A percentile compares a stretch with the other conserved stretches of the same genome.
Evolutionary conservation across 2,329 filamentous ascomycete genomes (phyloP).

Genomic region (Trichoderma guizhouense): DNA sequence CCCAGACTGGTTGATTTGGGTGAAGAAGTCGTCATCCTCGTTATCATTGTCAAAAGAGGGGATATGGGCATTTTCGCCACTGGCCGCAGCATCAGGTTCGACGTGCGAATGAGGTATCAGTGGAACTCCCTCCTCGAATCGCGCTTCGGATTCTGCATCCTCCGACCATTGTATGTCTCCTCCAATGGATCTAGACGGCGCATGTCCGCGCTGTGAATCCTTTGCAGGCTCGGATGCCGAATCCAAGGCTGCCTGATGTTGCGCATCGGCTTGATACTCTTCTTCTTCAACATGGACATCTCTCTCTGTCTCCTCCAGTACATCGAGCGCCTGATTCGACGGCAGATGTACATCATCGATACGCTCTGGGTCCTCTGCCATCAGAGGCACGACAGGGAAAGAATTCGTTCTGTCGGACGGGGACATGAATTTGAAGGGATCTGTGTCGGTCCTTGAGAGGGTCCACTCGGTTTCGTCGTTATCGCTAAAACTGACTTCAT

Average conservation of each 20-base stretch:
- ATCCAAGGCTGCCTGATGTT: slow-evolving; percentile 17
- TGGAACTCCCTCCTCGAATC: slow-evolving; percentile 69
- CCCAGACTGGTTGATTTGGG: slow-evolving; percentile 40
- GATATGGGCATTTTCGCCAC: background rate
- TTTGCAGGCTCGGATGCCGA: slow-evolving; percentile 13
- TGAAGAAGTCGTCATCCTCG: slow-evolving; percentile 63
- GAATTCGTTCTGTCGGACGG: slow-evolving; percentile 59
- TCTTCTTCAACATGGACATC: slow-evolving; percentile 44
- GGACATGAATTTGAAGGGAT: slow-evolving; percentile 56
- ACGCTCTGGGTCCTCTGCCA: slow-evolving; percentile 28
- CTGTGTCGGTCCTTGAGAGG: slow-evolving; percentile 48
- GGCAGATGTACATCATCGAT: slow-evolving; percentile 40
- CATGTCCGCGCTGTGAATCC: slow-evolving; percentile 24
- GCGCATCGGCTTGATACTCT: slow-evolving; percentile 25
- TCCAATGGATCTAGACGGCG: slow-evolving; percentile 39
- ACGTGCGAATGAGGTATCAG: slow-evolving; percentile 45
- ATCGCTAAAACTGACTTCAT: slow-evolving; percentile 57
- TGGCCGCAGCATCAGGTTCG: background rate
- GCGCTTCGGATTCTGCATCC: slow-evolving; percentile 49
- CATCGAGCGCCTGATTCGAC: slow-evolving; percentile 50
- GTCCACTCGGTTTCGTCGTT: slow-evolving; percentile 61
- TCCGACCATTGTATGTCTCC: slow-evolving; percentile 41
- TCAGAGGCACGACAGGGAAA: slow-evolving; percentile 55
- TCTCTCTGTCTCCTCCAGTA: slow-evolving; percentile 51
- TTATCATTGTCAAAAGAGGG: slow-evolving; percentile 43